Base-by-base conservation (phyloP, 768 basidiomycete genomes). In the Saitozyma sp. region DNA sequence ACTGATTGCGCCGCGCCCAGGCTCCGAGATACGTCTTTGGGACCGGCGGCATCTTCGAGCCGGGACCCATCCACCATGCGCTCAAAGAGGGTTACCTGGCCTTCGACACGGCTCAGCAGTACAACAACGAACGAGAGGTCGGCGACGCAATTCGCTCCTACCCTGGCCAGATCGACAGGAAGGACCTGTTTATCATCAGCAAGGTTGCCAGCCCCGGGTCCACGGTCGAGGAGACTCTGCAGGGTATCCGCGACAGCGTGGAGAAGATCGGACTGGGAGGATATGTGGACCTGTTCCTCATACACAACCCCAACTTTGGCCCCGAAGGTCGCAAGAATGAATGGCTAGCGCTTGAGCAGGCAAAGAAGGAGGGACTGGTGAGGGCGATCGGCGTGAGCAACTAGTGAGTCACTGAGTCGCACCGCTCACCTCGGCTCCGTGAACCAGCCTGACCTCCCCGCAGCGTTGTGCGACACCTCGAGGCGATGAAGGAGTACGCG, bases 301-400 rank as follows among this genome's bases (percentile, higher is more conserved):
- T 79, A 7, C 78, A 79, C 40, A 72, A 76, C 59, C 74, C 78
- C 7, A 71, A 61, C 7, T 54, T 58, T 5, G 77, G 77, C 1
- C 63, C 61, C 1, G 67, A 72, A 56, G 71, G 70, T 38, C 60
- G 78, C 16, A 61, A 74, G 20, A 63, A 68, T n/a, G 51, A 65
- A 37, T 67, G 69, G 69, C 37, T 56, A 20, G 69, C 69, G 17
- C 40, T 63, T 1, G 54, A 56, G n/a, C 85, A 87, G 59, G 86
- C 85, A 9, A 84, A 87, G 71, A 84, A 85, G 65, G 82, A 83
- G 59, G 87, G 88, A 0, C 74, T 83, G 51, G 73, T 88, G 14
- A 84, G 81, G 66, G 85, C 84, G 64, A 84, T 88, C 48, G 88
- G 89, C 6, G 86, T 89, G 42, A 82, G 20, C 53, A 54, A 56